Evolutionary conservation across 2,329 filamentous ascomycete genomes (phyloP).

Genomic region (Orbilia brochopaga): DNA sequence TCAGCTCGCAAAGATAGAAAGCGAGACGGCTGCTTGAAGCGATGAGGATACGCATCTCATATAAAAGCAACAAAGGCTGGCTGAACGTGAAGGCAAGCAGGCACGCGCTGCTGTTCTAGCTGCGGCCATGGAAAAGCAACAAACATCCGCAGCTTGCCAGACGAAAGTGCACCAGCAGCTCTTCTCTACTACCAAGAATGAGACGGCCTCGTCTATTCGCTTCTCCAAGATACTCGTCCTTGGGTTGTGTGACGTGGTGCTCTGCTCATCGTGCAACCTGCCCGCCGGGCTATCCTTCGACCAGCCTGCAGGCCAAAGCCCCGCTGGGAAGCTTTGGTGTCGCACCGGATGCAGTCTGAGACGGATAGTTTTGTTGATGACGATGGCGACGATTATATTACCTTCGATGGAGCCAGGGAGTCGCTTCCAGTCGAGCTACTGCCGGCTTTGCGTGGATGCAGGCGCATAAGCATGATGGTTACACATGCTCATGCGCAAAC

Average conservation of each 20-base stretch:
- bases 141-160: background rate
- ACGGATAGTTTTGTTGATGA: background rate
- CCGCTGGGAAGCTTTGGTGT: slow-evolving; percentile 15
- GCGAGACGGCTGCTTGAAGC: slow-evolving; percentile 23
- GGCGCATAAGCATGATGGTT: slow-evolving; percentile 16
- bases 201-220: background rate
- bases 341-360: slow-evolving; percentile 14
- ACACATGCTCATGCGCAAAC: slow-evolving; percentile 33
- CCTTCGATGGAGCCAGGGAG: slow-evolving; percentile 3
- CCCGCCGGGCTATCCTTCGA: slow-evolving; percentile 4
- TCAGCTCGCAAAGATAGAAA: slow-evolving; percentile 31
- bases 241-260: slow-evolving; percentile 51
- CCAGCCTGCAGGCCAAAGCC: slow-evolving; percentile 15
- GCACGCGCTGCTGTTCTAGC: slow-evolving; percentile 14
- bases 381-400: background rate
- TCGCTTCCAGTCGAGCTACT: slow-evolving; percentile 19
- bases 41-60: slow-evolving; percentile 17
- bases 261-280: slow-evolving; percentile 24
- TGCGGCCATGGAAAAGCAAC: background rate
- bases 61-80: slow-evolving; percentile 20
- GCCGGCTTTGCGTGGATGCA: slow-evolving; percentile 30
- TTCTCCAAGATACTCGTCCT: slow-evolving; percentile 28
- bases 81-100: slow-evolving; percentile 31
- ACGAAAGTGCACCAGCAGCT: background rate
- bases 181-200: too few relatives aligned